Conservation (phyloP, 2,329 filamentous ascomycete species). For the Madurella mycetomatis region DNA sequence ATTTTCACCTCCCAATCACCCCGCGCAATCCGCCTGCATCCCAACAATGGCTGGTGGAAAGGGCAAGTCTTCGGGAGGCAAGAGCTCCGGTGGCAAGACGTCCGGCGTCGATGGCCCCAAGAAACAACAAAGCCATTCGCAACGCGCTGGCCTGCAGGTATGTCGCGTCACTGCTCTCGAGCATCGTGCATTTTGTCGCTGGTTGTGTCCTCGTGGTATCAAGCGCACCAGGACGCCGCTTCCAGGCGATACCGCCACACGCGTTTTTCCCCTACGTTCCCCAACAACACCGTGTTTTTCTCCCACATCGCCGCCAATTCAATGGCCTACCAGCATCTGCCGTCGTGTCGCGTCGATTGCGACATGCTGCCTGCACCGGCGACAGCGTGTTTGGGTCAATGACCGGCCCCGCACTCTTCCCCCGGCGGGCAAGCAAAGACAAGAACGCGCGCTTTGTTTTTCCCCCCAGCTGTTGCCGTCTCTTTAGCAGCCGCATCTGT, state of each 20-base stretch:
- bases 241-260: constrained; percentile 3
- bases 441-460: background rate
- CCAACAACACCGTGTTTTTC: background rate
- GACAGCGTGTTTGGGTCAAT: background rate
- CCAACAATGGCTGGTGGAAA: constrained; percentile 75
- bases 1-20: constrained; percentile 11
- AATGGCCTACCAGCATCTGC: background rate
- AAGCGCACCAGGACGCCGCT: too few species aligned
- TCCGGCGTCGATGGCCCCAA: constrained; percentile 61
- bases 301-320: background rate
- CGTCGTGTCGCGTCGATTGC: background rate
- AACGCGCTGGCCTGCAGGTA: constrained; percentile 93
- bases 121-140: constrained; percentile 94
- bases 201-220: background rate
- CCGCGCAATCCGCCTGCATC: constrained; percentile 17
- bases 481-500: background rate
- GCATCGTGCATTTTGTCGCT: constrained; percentile 16
- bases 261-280: constrained; percentile 16
- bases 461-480: background rate
- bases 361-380: background rate
- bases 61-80: constrained; percentile 87
- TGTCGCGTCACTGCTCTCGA: constrained; percentile 37
- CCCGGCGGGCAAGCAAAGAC: background rate
- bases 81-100: constrained; percentile 77
- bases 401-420: background rate